A percentile compares a stretch with the other conserved stretches of the same genome.
Evolutionary conservation across 129 eudicot species (phyloP).

Genomic region (Silybum marianum): DNA sequence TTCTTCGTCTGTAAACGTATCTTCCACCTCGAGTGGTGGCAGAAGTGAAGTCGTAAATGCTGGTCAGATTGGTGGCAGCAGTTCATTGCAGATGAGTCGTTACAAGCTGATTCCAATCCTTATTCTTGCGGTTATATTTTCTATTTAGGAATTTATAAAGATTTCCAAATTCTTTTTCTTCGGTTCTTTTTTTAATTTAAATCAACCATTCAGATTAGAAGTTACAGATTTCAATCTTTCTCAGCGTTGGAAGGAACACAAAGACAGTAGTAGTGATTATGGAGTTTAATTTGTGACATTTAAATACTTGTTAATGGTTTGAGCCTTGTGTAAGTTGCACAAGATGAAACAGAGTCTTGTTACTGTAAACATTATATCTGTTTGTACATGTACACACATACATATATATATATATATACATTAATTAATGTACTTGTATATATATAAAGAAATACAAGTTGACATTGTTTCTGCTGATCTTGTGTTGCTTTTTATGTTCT

Average conservation of each 20-base stretch:
- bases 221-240: background rate
- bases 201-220: background rate
- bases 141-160: conserved; percentile 12
- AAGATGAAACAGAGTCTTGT: background rate
- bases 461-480: background rate
- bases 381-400: conserved; percentile 1
- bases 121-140: conserved; percentile 35
- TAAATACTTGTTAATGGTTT: background rate
- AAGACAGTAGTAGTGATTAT: background rate
- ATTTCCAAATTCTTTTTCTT: background rate
- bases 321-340: background rate
- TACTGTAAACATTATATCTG: background rate
- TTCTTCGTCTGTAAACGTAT: conserved; percentile 70
- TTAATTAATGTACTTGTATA: background rate
- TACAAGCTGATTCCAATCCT: conserved; percentile 30
- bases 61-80: conserved; percentile 54
- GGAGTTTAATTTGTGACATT: conserved; percentile 3
- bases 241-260: background rate
- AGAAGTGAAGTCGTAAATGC: conserved; percentile 70
- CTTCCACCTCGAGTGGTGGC: conserved; percentile 59
- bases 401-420: background rate
- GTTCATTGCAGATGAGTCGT: conserved; percentile 33
- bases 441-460: background rate
- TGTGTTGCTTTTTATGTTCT: background rate
- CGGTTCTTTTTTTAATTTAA: background rate